These are phyloP conservation scores for Candida schatavii DNA, from an alignment of 805 yeast species.

Conservation along the genomic window DNA sequence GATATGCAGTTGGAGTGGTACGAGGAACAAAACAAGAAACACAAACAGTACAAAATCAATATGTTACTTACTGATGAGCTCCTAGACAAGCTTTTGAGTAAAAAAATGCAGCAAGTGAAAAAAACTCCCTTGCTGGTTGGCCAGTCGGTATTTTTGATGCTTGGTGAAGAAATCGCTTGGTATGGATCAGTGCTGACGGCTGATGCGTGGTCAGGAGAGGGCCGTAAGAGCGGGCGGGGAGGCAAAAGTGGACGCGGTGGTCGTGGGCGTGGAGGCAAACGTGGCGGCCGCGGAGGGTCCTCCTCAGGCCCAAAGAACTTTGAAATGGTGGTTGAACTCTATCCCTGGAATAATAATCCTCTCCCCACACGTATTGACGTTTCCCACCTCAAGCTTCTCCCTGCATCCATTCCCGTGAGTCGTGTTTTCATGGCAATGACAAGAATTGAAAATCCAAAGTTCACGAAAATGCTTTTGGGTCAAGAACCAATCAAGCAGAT, in stretches of 20 bases:
- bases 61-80: slow-evolving; percentile 48
- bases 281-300: slow-evolving; percentile 22
- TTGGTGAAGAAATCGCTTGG: slow-evolving; percentile 55
- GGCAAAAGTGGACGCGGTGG: slow-evolving; percentile 23
- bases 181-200: slow-evolving; percentile 52
- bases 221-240: no score
- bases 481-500: slow-evolving; percentile 54
- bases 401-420: slow-evolving; percentile 61
- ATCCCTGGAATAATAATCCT: slow-evolving; percentile 54
- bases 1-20: slow-evolving; percentile 54
- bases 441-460: slow-evolving; percentile 50
- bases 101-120: slow-evolving; percentile 48
- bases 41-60: slow-evolving; percentile 38
- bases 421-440: slow-evolving; percentile 68
- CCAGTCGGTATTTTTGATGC: slow-evolving; percentile 56
- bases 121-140: slow-evolving; percentile 58
- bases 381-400: slow-evolving; percentile 42
- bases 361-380: slow-evolving; percentile 47
- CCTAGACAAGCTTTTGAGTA: slow-evolving; percentile 48
- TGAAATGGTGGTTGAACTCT: slow-evolving; percentile 50
- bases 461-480: slow-evolving; percentile 53
- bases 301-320: slow-evolving; percentile 25
- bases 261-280: no score
- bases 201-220: slow-evolving; percentile 19
- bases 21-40: slow-evolving; percentile 40